These are phyloP conservation scores for Colletotrichum godetiae DNA, from an alignment of 2,329 filamentous ascomycete genomes.

Conservation along the genomic window DNA sequence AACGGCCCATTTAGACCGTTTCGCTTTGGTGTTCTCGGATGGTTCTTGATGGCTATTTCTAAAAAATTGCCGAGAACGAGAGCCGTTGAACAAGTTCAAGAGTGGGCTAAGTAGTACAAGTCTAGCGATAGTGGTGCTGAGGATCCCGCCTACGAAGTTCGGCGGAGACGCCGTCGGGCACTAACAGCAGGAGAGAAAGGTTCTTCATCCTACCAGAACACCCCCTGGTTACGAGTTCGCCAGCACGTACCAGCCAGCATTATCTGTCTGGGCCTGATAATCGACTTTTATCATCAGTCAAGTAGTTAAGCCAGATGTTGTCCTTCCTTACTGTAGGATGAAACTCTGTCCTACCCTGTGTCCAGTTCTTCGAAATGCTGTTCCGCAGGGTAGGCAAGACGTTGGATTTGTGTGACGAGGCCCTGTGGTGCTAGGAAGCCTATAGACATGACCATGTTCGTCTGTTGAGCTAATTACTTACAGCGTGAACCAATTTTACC, in stretches of 20 bases:
- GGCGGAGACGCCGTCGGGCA: constrained; percentile 11
- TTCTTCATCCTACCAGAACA: not conserved
- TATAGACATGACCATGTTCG: not conserved
- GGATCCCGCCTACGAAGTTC: not conserved
- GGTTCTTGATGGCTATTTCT: not conserved
- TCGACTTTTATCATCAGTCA: not conserved
- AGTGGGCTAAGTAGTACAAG: not conserved
- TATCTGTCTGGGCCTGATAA: not conserved
- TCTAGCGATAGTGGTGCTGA: not conserved
- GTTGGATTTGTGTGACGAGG: not conserved
- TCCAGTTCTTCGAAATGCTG: not conserved
- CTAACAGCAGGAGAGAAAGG: constrained; percentile 2
- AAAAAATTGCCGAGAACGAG: not conserved
- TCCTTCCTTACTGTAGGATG: not conserved
- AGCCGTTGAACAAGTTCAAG: not conserved
- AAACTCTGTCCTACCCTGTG: not conserved
- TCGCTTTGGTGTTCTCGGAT: not conserved
- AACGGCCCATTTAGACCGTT: not conserved
- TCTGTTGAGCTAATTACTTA: not conserved
- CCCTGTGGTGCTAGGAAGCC: not conserved
- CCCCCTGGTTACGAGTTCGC: not conserved
- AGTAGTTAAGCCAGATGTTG: not conserved
- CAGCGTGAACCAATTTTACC: not conserved
- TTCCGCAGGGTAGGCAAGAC: not conserved
- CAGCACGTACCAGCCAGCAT: not conserved